These are phyloP conservation scores for Coniferiporia sulphurascens DNA, from an alignment of 1,284 basidiomycete species.

Conservation along the genomic window DNA sequence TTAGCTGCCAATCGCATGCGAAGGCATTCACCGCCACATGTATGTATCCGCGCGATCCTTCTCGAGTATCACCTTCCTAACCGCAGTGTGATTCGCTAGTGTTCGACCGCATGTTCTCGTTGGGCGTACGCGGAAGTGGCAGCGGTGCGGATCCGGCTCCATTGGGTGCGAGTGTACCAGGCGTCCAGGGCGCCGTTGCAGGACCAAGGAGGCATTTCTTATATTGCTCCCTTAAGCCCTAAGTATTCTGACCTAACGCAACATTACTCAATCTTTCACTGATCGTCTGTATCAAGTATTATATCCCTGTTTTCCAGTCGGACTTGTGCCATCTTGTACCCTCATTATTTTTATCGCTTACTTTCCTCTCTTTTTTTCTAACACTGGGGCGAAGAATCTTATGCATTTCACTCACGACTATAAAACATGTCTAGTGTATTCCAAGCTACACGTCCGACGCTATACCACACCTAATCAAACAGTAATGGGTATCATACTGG, in stretches of 20 bases:
- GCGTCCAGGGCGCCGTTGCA: constrained; percentile 53
- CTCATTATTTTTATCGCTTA: neutral
- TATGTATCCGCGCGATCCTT: constrained; percentile 35
- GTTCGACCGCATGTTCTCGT: constrained; percentile 89
- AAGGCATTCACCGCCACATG: constrained; percentile 81
- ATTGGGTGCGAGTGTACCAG: constrained; percentile 55
- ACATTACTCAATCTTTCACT: neutral
- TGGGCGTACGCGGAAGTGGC: constrained; percentile 69
- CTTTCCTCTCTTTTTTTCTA: neutral
- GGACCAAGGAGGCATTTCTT: constrained; percentile 77
- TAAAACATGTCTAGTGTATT: neutral
- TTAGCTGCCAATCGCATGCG: constrained; percentile 82
- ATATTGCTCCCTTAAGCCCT: constrained; percentile 61
- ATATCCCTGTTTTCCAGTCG: neutral
- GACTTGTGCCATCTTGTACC: neutral
- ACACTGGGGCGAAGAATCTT: neutral
- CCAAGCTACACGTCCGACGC: constrained; percentile 6
- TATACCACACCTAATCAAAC: neutral
- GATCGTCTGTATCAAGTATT: neutral
- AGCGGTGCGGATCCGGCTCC: constrained; percentile 45
- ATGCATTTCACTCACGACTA: neutral
- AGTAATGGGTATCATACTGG: neutral
- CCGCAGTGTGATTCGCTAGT: constrained; percentile 40
- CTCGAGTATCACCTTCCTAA: constrained; percentile 1
- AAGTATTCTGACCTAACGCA: neutral